phyloP scores from a whole-genome alignment of 2,329 filamentous ascomycete species.

The Diaporthe sp. region DNA sequence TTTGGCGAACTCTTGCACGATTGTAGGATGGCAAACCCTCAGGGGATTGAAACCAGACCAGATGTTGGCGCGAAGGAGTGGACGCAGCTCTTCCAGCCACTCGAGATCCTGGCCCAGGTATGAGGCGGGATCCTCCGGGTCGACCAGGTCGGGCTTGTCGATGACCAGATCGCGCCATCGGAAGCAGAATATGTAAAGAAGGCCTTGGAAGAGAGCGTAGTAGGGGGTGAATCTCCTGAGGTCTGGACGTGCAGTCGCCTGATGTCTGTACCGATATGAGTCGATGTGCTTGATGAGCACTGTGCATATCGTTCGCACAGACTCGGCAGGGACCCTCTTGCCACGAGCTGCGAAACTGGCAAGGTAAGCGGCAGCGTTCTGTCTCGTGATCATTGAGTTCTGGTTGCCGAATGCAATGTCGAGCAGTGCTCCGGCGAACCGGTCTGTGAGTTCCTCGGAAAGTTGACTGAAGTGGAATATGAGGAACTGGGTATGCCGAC shows the following conservation, averaged over 20 bases:
- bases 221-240: conserved; percentile 86
- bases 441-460: conserved; percentile 81
- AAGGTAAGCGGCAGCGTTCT: conserved; percentile 91
- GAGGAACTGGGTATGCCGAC: conserved; percentile 68
- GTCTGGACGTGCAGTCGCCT: conserved; percentile 83
- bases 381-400: conserved; percentile 79
- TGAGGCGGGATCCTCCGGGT: conserved; percentile 71
- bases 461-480: conserved; percentile 95
- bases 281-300: conserved; percentile 84
- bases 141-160: conserved; percentile 70
- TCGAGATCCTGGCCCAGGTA: conserved; percentile 79
- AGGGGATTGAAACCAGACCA: conserved; percentile 93
- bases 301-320: conserved; percentile 86
- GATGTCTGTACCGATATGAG: conserved; percentile 78
- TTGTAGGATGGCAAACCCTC: conserved; percentile 91
- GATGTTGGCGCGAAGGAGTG: conserved; percentile 81
- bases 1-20: conserved; percentile 92
- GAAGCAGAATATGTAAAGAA: conserved; percentile 97
- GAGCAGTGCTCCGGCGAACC: conserved; percentile 84
- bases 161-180: conserved; percentile 91
- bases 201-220: conserved; percentile 88
- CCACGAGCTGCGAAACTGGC: conserved; percentile 95
- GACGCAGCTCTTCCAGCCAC: conserved; percentile 82
- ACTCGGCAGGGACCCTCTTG: conserved; percentile 79
- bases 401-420: conserved; percentile 78